Conservation (phyloP, 2,329 filamentous ascomycete genomes). For the Fusarium irregulare region DNA sequence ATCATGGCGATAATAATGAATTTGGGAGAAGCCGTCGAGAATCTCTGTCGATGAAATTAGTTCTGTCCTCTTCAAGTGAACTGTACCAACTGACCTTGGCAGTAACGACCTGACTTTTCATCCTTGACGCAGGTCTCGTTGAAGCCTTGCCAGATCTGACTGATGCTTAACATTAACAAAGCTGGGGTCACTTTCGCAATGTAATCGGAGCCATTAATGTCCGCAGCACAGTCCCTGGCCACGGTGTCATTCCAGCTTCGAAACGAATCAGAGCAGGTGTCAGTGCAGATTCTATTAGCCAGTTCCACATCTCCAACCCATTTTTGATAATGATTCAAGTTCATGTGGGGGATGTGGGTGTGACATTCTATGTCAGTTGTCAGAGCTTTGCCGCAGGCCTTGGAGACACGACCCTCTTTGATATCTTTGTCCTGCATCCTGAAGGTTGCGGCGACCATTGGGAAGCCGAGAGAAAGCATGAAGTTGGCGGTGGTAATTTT, state of each 20-base stretch:
- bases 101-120: neutral
- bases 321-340: neutral
- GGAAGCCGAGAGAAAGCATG: neutral
- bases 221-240: neutral
- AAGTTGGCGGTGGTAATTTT: neutral
- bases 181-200: no score
- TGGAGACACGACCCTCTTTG: neutral
- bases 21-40: neutral
- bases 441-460: neutral
- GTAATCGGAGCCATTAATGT: neutral
- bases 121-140: neutral
- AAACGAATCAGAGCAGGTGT: neutral
- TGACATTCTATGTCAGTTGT: neutral
- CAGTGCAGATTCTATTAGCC: neutral
- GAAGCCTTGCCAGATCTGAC: neutral
- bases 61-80: fast-evolving
- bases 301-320: neutral
- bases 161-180: no score
- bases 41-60: neutral
- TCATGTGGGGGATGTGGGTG: neutral
- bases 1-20: neutral
- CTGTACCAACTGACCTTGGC: neutral
- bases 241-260: neutral
- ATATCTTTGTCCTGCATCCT: no score
- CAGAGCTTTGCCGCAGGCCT: neutral